phyloP scores from a whole-genome alignment of 305 asterid genomes.

The Fraxinus dipetala region DNA sequence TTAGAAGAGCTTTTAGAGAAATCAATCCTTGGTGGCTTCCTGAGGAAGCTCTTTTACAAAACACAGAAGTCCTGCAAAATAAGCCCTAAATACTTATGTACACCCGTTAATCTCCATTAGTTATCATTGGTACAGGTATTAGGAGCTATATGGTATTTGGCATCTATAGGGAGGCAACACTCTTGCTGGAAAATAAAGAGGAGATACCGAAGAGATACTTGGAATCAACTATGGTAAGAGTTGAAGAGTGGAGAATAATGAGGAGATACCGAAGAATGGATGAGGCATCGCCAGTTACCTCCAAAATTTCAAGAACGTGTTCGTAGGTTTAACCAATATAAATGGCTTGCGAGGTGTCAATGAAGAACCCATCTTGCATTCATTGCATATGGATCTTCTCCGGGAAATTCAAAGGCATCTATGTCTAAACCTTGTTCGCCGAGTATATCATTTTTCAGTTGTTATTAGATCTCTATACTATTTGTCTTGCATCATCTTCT shows the following conservation, averaged over 20 bases:
- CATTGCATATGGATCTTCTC: constrained; percentile 80
- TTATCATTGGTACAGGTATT: constrained; percentile 42
- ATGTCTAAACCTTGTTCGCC: constrained; percentile 91
- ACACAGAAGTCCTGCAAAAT: too few species aligned
- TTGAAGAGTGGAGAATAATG: constrained; percentile 93
- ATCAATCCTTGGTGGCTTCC: too few species aligned
- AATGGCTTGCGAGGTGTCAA: constrained; percentile 94
- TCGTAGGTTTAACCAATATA: constrained; percentile 73
- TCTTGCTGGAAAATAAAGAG: constrained; percentile 54
- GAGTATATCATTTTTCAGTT: constrained; percentile 46
- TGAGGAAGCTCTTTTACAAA: too few species aligned
- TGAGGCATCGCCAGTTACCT: constrained; percentile 95
- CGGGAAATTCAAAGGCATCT: constrained; percentile 92
- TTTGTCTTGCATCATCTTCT: neutral
- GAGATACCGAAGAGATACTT: constrained; percentile 50
- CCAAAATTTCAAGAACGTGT: constrained; percentile 80
- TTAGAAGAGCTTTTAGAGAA: too few species aligned
- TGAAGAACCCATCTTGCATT: constrained; percentile 67
- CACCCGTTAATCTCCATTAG: neutral
- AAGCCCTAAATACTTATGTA: neutral
- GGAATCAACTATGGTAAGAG: constrained; percentile 86
- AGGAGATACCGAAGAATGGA: constrained; percentile 98
- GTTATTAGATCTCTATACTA: neutral
- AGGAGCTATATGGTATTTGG: constrained; percentile 92
- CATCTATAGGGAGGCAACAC: constrained; percentile 83